phyloP scores from a whole-genome alignment of 2,329 filamentous ascomycete species.

The Myriosclerotinia duriaeana region DNA sequence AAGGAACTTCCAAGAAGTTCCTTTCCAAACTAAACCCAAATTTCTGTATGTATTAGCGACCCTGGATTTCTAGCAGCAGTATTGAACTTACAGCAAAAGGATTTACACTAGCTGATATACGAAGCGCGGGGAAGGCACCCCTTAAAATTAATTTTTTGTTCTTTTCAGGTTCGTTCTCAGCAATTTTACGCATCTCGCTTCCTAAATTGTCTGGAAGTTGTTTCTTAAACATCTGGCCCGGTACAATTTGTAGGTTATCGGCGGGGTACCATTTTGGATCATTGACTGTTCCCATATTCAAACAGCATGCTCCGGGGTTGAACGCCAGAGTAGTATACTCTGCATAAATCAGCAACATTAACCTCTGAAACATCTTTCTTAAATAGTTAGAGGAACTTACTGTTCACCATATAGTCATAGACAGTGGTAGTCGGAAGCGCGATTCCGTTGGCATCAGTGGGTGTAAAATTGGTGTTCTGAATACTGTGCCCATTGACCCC shows the following conservation, averaged over 20 bases:
- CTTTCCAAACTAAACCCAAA: neutral
- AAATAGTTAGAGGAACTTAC: neutral
- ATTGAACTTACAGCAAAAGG: neutral
- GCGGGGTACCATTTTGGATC: neutral
- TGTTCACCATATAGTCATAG: neutral
- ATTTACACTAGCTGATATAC: neutral
- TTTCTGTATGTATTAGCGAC: neutral
- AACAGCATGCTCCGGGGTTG: neutral
- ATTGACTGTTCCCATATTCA: neutral
- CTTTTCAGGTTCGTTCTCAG: neutral
- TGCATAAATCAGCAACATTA: neutral
- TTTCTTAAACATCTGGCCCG: neutral
- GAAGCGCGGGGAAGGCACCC: neutral
- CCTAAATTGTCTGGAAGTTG: neutral
- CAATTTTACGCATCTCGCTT: neutral
- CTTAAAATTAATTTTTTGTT: neutral
- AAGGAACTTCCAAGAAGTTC: neutral
- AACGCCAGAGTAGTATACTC: neutral
- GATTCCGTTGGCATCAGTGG: neutral
- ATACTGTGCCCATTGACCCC: neutral
- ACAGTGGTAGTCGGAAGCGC: neutral
- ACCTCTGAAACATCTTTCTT: neutral
- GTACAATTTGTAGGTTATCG: neutral
- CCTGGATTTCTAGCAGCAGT: neutral
- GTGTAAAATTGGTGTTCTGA: neutral